Conservation (phyloP, 768 basidiomycete genomes). For the Pilatotrama ljubarskyi region DNA sequence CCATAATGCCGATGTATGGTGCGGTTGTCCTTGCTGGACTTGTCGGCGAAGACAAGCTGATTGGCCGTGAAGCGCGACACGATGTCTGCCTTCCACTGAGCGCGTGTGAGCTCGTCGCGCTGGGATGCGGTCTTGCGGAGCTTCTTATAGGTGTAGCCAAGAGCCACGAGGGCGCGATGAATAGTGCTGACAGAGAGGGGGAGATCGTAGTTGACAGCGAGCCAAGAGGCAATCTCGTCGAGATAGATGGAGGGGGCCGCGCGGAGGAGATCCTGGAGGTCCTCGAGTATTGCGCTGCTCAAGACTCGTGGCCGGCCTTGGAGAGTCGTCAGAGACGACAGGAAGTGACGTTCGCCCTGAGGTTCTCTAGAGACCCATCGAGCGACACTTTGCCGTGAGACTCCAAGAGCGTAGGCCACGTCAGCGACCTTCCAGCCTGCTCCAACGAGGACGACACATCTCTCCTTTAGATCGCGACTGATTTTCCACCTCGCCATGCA, state of each 20-base stretch:
- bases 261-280: too few relatives aligned
- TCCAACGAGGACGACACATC: too few relatives aligned
- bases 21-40: constrained; percentile 34
- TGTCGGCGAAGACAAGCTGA: constrained; percentile 32
- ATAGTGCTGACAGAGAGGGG: not conserved
- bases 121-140: constrained; percentile 20
- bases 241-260: not conserved
- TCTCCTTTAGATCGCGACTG: too few relatives aligned
- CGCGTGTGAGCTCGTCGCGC: constrained; percentile 9
- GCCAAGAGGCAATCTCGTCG: not conserved
- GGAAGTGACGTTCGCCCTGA: too few relatives aligned
- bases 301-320: too few relatives aligned
- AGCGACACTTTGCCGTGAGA: too few relatives aligned
- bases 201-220: not conserved
- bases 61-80: not conserved
- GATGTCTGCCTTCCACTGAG: constrained; percentile 16
- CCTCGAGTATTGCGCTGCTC: too few relatives aligned
- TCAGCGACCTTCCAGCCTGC: too few relatives aligned
- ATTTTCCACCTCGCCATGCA: too few relatives aligned
- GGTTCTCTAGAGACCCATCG: too few relatives aligned
- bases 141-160: constrained; percentile 26
- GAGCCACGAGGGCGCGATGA: not conserved
- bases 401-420: too few relatives aligned
- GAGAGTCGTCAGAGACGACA: too few relatives aligned
- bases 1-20: constrained; percentile 32